Percentiles rank a stretch among this genome's conserved stretches.
Evolutionary conservation across 106 monocot genomes (phyloP).

Genomic region (Allium cepa): DNA sequence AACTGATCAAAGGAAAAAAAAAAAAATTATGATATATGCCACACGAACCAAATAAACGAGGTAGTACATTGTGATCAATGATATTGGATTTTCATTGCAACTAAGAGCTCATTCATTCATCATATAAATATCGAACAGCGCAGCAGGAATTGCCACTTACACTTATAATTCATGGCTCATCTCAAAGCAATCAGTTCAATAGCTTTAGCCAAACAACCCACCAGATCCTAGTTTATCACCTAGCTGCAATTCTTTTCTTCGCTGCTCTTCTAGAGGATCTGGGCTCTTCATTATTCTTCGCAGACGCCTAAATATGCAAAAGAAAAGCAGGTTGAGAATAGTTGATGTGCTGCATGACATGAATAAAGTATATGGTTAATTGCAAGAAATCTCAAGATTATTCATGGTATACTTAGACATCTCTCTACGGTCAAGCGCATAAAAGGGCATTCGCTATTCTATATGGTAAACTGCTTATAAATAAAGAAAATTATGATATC

Average conservation of each 20-base stretch:
- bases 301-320: constrained; percentile 17
- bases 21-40: constrained; percentile 50
- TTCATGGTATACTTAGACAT: no score
- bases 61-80: constrained; percentile 23
- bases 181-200: constrained; percentile 10
- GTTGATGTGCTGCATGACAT: no score
- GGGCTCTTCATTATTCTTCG: constrained; percentile 76
- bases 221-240: constrained; percentile 30
- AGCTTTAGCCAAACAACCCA: constrained; percentile 44
- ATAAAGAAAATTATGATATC: no score
- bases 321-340: background rate
- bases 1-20: constrained; percentile 38
- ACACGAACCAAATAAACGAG: constrained; percentile 43
- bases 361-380: no score
- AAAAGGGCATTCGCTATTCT: no score
- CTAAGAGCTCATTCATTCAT: no score
- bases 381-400: no score
- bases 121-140: constrained; percentile 11
- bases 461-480: no score
- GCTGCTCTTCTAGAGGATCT: constrained; percentile 64
- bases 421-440: no score
- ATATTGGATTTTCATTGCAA: constrained; percentile 26
- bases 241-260: constrained; percentile 38
- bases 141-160: constrained; percentile 30
- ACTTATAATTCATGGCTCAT: constrained; percentile 37